Conservation (phyloP, 306 rosid species). For the Hippophae rhamnoides region DNA sequence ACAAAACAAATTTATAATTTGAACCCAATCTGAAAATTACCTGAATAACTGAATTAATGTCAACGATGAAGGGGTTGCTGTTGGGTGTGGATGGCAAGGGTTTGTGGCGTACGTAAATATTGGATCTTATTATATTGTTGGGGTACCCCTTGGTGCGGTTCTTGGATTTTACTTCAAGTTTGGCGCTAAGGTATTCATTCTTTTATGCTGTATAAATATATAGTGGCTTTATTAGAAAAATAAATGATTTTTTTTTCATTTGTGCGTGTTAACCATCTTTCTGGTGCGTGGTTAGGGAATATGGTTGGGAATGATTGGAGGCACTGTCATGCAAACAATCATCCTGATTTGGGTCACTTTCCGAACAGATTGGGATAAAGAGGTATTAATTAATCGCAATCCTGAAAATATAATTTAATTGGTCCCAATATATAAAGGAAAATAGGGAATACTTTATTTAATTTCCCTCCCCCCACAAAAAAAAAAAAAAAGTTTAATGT, state of each 20-base stretch:
- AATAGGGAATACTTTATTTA: no score
- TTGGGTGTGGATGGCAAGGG: conserved; percentile 95
- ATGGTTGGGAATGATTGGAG: conserved; percentile 73
- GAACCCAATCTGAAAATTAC: no score
- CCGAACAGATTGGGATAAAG: conserved; percentile 61
- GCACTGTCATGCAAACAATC: conserved; percentile 49
- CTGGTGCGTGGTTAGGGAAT: conserved; percentile 36
- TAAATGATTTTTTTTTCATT: no score
- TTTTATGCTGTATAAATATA: background rate
- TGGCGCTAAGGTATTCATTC: conserved; percentile 52
- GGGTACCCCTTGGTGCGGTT: conserved; percentile 50
- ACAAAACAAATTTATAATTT: no score
- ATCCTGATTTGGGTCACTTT: conserved; percentile 50
- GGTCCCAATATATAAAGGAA: background rate
- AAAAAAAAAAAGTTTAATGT: background rate
- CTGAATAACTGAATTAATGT: no score
- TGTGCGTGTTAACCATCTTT: no score
- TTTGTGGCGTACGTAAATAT: conserved; percentile 73
- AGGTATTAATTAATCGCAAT: conserved; percentile 24
- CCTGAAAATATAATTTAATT: background rate
- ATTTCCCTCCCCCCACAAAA: background rate
- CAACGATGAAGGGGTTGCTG: conserved; percentile 63
- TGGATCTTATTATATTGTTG: conserved; percentile 46
- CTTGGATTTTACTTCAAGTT: conserved; percentile 55
- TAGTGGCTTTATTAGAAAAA: no score